Percentiles rank a stretch among this genome's conserved stretches.
Conservation (phyloP, 352 stramenopile species). For the Globisporangium spiculum region DNA sequence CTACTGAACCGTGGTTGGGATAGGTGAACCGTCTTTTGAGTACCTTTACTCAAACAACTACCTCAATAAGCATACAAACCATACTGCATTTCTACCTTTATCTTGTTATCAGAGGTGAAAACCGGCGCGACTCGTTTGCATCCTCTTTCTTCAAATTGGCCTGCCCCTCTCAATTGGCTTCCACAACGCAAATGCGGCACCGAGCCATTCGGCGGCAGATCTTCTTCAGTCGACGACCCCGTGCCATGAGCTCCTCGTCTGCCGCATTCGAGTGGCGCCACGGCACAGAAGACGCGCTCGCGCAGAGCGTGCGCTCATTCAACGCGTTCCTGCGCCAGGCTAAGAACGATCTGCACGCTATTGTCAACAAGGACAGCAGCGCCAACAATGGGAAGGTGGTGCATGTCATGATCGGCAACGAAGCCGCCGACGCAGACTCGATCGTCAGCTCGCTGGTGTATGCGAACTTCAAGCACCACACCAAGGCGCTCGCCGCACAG, state of each 20-base stretch:
- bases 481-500: constrained; percentile 8
- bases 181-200: not conserved
- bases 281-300: constrained; percentile 4
- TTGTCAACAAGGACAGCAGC: not conserved
- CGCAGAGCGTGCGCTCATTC: constrained; percentile 8
- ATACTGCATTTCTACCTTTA: not conserved
- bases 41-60: not conserved
- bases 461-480: constrained; percentile 41
- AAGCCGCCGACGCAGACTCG: constrained; percentile 79
- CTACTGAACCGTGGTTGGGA: not conserved
- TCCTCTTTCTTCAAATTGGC: not conserved
- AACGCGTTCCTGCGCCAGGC: constrained; percentile 28
- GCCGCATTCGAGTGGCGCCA: constrained; percentile 17
- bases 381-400: constrained; percentile 17
- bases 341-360: constrained; percentile 8
- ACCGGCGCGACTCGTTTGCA: not conserved
- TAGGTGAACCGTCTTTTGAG: not conserved
- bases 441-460: constrained; percentile 78
- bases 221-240: not conserved
- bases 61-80: not conserved
- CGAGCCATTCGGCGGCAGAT: constrained; percentile 3
- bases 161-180: not conserved
- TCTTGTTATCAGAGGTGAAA: not conserved
- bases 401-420: constrained; percentile 75
- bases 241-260: constrained; percentile 15